Percentiles rank a stretch among this genome's conserved stretches.
Evolutionary conservation across 2,329 filamentous ascomycete genomes (phyloP).

Genomic region (Falciphora oryzae): DNA sequence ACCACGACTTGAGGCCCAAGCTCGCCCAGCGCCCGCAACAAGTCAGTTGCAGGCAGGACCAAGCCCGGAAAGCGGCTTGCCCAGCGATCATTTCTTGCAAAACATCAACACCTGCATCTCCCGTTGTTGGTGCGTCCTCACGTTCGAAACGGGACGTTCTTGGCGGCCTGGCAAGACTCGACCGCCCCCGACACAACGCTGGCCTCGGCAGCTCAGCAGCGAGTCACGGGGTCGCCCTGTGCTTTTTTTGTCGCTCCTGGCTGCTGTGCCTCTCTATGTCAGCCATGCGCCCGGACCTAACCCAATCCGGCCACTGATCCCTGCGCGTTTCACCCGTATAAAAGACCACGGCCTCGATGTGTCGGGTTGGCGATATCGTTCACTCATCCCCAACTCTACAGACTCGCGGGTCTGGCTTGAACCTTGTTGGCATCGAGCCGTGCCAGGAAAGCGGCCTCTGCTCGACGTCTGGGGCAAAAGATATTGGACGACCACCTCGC

Average conservation of each 20-base stretch:
- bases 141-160: background rate
- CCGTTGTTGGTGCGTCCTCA: background rate
- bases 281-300: background rate
- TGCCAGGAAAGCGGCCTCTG: background rate
- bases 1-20: too few species aligned
- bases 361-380: background rate
- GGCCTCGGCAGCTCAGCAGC: too few species aligned
- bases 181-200: too few species aligned
- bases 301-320: background rate
- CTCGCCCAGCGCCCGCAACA: too few species aligned
- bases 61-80: too few species aligned
- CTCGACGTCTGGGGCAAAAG: background rate
- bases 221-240: background rate
- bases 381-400: background rate
- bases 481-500: background rate
- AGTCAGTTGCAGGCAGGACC: too few species aligned
- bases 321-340: slow-evolving; percentile 1
- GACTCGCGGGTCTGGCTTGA: background rate
- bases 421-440: background rate
- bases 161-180: background rate
- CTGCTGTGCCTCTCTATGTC: background rate
- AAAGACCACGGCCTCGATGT: background rate
- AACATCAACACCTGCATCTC: too few species aligned
- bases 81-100: too few species aligned
- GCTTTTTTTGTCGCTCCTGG: background rate